Base-by-base conservation (phyloP, 441 rosid genomes). In the Populus hybrid region DNA sequence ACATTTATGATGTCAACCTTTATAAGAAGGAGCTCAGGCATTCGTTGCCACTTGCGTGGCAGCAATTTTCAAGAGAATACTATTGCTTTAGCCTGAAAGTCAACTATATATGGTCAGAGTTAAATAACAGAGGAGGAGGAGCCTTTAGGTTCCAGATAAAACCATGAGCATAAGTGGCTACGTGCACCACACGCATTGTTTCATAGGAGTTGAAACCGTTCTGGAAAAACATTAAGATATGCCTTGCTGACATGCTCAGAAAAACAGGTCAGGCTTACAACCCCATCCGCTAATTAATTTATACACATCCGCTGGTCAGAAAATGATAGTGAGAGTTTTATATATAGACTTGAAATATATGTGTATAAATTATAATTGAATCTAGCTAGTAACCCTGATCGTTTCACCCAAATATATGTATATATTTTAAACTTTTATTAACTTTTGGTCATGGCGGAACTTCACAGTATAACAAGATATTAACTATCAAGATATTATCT, bases 11-110 rank as follows among this genome's bases (percentile, higher is more conserved):
- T 23, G 70, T 74, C 77, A 74, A 65, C 35, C 16, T 6, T 63
- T 11, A 8, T 32, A 34, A 5, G 36, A 68, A 68, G 18, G 42
- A 68, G 10, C 42, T 68, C 42, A 30, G 71, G 46, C 42, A 50
- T 14, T 14, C 57, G 57, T 50, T 0, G 18, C 57, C 20, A 50
- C 57, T 68, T 20, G 23, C 35, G 42, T 34, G 21, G 4, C 20
- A 3, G 34, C 12, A n/a, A 68, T 68, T 32, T 68, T 50, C 36
- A 32, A n/a, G 71, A 20, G 2, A 85, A 76, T 85, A 80, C 73
- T 82, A 84, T 30, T 69, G 14, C 53, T 46, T 50, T 68, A 21
- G 67, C 67, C 73, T 7, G 14, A 10, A 32, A 6, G 72, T 63
- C 78, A 59, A 18, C 36, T 4, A 16, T 5, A 32, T 64, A 57